phyloP scores from a whole-genome alignment of 257 asterid genomes.

The Solanum bulbocastanum region DNA sequence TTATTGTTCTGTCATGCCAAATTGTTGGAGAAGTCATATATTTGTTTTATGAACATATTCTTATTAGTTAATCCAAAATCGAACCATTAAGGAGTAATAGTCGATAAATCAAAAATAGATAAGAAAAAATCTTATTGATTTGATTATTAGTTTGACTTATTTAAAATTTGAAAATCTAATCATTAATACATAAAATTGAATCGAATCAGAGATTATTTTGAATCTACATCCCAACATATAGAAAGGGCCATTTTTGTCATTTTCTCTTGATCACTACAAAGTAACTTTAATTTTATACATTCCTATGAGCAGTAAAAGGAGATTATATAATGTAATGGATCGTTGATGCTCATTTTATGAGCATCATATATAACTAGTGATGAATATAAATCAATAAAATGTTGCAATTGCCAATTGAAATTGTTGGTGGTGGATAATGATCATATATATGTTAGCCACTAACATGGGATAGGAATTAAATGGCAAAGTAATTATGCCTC shows the following conservation, averaged over 20 bases:
- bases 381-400: background rate
- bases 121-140: too few relatives aligned
- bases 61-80: too few relatives aligned
- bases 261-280: background rate
- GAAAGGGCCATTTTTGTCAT: background rate
- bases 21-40: background rate
- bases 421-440: background rate
- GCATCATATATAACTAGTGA: background rate
- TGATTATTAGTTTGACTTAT: too few relatives aligned
- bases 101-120: too few relatives aligned
- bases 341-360: background rate
- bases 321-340: background rate
- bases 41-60: too few relatives aligned
- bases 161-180: too few relatives aligned
- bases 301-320: background rate
- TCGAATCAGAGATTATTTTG: background rate
- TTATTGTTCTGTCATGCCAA: background rate
- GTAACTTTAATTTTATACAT: background rate
- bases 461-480: background rate
- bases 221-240: background rate
- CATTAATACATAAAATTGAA: too few relatives aligned
- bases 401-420: background rate
- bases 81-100: too few relatives aligned
- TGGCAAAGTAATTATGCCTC: conserved; percentile 7
- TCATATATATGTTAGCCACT: background rate